Percentiles rank a stretch among this genome's conserved stretches.
Conservation (phyloP, 2,329 filamentous ascomycete species). For the Cryphonectria naterciae region DNA sequence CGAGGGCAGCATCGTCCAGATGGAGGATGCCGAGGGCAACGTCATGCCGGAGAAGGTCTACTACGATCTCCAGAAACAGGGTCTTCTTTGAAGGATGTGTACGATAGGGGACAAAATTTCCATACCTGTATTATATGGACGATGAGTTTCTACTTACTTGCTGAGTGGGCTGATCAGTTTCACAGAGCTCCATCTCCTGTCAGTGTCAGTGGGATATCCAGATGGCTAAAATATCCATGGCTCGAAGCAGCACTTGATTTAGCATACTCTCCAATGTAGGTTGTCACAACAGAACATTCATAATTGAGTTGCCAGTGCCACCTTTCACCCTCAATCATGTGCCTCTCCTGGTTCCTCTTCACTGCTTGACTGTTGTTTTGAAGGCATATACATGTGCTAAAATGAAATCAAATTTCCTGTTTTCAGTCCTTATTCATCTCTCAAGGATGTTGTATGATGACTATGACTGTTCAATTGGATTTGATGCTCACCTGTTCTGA, state of each 20-base stretch:
- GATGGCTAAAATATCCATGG: not conserved
- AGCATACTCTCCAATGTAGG: not conserved
- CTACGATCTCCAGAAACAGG: slow-evolving; percentile 90
- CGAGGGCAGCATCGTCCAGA: slow-evolving; percentile 88
- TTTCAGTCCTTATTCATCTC: not conserved
- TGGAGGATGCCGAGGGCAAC: slow-evolving; percentile 97
- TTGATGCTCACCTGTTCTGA: not conserved
- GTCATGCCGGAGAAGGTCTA: slow-evolving; percentile 99
- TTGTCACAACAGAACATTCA: not conserved
- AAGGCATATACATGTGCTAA: not conserved
- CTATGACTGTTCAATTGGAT: not conserved
- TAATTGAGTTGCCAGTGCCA: not conserved
- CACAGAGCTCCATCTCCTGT: not conserved
- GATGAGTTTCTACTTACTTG: not conserved
- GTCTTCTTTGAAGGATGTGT: slow-evolving; percentile 64
- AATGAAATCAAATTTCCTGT: not conserved
- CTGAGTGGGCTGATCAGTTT: not conserved
- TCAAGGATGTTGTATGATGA: no score
- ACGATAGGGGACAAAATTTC: not conserved
- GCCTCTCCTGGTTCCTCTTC: not conserved
- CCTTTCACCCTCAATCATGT: not conserved
- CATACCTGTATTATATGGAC: not conserved
- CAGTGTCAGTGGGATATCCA: not conserved
- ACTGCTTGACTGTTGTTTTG: not conserved
- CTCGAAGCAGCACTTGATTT: not conserved